These are phyloP conservation scores for Westerdykella aurantiaca DNA, from an alignment of 2,329 filamentous ascomycete genomes.

Conservation along the genomic window DNA sequence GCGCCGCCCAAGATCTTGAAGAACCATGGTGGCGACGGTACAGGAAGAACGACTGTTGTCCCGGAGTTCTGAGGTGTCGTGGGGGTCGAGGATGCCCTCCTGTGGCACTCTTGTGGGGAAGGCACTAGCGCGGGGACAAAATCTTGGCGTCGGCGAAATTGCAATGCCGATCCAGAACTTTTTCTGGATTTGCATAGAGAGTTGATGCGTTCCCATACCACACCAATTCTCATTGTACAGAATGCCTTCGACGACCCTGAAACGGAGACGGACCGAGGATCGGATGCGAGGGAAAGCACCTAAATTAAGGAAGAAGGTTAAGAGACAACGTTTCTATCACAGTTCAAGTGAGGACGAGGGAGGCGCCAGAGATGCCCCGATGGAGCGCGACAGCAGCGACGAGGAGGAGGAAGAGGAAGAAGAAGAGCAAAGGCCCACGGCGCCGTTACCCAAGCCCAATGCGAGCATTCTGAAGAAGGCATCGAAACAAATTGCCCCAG, in stretches of 20 bases:
- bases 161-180: constrained; percentile 22
- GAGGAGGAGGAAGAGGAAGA: constrained; percentile 30
- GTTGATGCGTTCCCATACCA: neutral
- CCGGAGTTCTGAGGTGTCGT: neutral
- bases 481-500: constrained; percentile 23
- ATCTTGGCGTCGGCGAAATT: constrained; percentile 27
- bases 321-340: constrained; percentile 59
- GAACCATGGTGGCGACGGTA: constrained; percentile 64
- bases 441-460: constrained; percentile 20
- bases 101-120: constrained; percentile 9
- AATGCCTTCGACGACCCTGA: constrained; percentile 39
- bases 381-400: constrained; percentile 46
- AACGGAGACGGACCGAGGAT: constrained; percentile 57
- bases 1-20: constrained; percentile 96
- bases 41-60: neutral
- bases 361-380: constrained; percentile 31
- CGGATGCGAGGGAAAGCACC: constrained; percentile 50
- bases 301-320: constrained; percentile 53
- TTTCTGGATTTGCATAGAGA: constrained; percentile 6
- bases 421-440: constrained; percentile 4
- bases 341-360: constrained; percentile 54
- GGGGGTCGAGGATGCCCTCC: neutral
- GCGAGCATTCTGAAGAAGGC: constrained; percentile 19
- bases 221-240: constrained; percentile 21
- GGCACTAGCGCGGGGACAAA: constrained; percentile 6